Percentiles rank a stretch among this genome's conserved stretches.
Conservation (phyloP, 805 yeast genomes). For the Cyberlindnera xylosilytica region DNA sequence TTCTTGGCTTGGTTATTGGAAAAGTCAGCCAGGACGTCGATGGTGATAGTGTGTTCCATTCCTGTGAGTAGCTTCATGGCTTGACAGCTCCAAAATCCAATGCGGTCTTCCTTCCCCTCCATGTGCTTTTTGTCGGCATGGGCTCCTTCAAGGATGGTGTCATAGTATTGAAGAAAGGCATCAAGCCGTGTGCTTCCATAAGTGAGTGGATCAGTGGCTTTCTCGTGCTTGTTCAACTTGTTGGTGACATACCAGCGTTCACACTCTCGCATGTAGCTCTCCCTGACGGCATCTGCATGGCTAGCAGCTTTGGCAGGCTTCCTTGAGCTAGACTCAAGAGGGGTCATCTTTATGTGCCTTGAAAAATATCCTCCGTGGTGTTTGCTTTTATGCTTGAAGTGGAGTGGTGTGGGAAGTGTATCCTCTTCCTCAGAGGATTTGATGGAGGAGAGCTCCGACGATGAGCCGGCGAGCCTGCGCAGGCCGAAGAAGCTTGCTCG, state of each 20-base stretch:
- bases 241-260: constrained; percentile 20
- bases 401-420: background rate
- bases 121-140: background rate
- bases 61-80: constrained; percentile 24
- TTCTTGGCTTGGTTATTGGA: constrained; percentile 20
- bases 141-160: constrained; percentile 11
- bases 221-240: constrained; percentile 11
- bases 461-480: constrained; percentile 1
- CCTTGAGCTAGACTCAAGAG: constrained; percentile 8
- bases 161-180: constrained; percentile 21
- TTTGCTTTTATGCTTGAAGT: background rate
- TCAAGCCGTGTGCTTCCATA: constrained; percentile 18
- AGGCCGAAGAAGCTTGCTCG: constrained; percentile 8
- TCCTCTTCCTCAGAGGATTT: background rate
- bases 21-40: constrained; percentile 19
- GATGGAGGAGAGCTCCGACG: constrained; percentile 2
- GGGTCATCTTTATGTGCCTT: constrained; percentile 20
- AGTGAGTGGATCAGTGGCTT: constrained; percentile 16
- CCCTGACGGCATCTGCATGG: constrained; percentile 14
- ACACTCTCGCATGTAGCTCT: constrained; percentile 16
- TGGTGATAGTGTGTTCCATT: constrained; percentile 9
- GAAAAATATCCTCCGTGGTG: constrained; percentile 8
- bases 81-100: constrained; percentile 22
- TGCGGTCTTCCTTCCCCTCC: constrained; percentile 11
- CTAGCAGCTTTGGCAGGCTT: background rate